Conservation (phyloP, 345 rosid species). For the Boechera retrofracta region DNA sequence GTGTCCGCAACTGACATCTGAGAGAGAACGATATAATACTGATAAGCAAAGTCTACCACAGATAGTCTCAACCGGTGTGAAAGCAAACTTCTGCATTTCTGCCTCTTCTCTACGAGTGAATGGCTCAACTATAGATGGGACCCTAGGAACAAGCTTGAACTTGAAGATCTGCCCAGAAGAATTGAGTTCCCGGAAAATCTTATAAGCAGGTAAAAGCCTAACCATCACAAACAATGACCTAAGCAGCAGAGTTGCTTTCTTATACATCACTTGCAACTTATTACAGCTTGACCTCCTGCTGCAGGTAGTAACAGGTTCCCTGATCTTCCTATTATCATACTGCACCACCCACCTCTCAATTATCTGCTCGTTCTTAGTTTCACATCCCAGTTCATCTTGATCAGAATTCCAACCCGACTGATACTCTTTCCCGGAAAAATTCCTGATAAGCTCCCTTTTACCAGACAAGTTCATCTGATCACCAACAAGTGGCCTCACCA, state of each 20-base stretch:
- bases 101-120: slow-evolving; percentile 82
- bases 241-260: slow-evolving; percentile 77
- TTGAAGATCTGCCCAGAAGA: slow-evolving; percentile 67
- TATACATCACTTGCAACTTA: slow-evolving; percentile 65
- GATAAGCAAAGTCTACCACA: slow-evolving; percentile 91
- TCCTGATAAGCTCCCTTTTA: slow-evolving; percentile 55
- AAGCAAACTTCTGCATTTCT: slow-evolving; percentile 84
- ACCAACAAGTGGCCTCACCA: slow-evolving; percentile 59
- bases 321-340: slow-evolving; percentile 69
- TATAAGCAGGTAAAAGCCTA: slow-evolving; percentile 91
- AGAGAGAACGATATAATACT: slow-evolving; percentile 65
- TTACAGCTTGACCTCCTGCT: slow-evolving; percentile 66
- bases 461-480: slow-evolving; percentile 55
- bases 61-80: slow-evolving; percentile 81
- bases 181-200: slow-evolving; percentile 77
- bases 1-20: slow-evolving; percentile 67
- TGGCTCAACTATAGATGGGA: slow-evolving; percentile 79
- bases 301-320: slow-evolving; percentile 57
- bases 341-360: slow-evolving; percentile 95
- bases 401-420: slow-evolving; percentile 61
- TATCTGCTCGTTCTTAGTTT: slow-evolving; percentile 62
- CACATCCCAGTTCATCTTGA: slow-evolving; percentile 67
- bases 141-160: slow-evolving; percentile 72
- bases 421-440: slow-evolving; percentile 57
- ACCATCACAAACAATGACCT: slow-evolving; percentile 86